These are phyloP conservation scores for Byssochlamys sp. DNA, from an alignment of 2,329 filamentous ascomycete species.

Conservation along the genomic window DNA sequence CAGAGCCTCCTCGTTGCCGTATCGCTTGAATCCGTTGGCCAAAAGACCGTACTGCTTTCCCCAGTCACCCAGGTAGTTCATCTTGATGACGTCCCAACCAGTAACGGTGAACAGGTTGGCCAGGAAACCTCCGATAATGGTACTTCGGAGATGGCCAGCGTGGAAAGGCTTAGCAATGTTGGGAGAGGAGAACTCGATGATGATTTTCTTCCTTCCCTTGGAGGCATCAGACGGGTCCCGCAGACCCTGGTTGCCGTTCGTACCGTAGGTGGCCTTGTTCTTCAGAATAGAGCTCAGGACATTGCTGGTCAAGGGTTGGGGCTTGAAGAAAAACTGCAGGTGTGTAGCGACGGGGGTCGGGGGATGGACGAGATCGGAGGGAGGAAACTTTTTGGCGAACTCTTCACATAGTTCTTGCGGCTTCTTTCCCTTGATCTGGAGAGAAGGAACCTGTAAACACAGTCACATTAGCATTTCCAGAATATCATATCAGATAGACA, in stretches of 20 bases:
- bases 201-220: slow-evolving; percentile 49
- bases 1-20: slow-evolving; percentile 52
- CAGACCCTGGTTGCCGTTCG: slow-evolving; percentile 50
- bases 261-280: slow-evolving; percentile 49
- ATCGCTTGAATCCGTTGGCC: slow-evolving; percentile 53
- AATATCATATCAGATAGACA: not conserved
- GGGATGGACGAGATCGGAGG: slow-evolving; percentile 48
- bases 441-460: slow-evolving; percentile 27
- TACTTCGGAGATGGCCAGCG: slow-evolving; percentile 55
- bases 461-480: not conserved
- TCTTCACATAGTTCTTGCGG: slow-evolving; percentile 48
- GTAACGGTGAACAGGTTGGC: slow-evolving; percentile 52
- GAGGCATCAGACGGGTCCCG: slow-evolving; percentile 48
- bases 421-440: slow-evolving; percentile 48
- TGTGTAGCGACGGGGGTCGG: slow-evolving; percentile 50
- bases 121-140: slow-evolving; percentile 58
- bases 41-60: slow-evolving; percentile 59
- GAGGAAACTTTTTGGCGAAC: slow-evolving; percentile 48
- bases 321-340: slow-evolving; percentile 58
- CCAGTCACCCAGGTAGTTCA: slow-evolving; percentile 63
- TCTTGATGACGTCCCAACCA: slow-evolving; percentile 53
- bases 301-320: slow-evolving; percentile 45
- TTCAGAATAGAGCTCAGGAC: slow-evolving; percentile 52
- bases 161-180: slow-evolving; percentile 62
- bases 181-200: slow-evolving; percentile 58